Percentiles rank a stretch among this genome's conserved stretches.
Conservation (phyloP, 2,329 filamentous ascomycete genomes). For the Passalora sequoiae region DNA sequence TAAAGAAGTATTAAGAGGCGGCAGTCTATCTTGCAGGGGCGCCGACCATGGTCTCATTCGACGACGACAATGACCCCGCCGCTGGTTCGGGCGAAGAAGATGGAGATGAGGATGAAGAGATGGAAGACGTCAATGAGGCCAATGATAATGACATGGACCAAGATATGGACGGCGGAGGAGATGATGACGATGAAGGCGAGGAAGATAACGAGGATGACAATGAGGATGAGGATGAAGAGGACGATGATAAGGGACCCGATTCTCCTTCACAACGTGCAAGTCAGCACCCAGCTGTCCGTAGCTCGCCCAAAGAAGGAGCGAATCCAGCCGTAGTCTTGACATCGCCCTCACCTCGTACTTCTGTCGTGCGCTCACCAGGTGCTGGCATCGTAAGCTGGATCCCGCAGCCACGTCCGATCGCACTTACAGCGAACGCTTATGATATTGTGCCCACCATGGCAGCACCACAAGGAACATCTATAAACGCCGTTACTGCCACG, state of each 20-base stretch:
- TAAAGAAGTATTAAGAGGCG: no score
- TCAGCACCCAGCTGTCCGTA: slow-evolving; percentile 19
- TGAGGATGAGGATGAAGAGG: slow-evolving; percentile 31
- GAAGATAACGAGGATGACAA: slow-evolving; percentile 36
- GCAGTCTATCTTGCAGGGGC: no score
- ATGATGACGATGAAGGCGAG: slow-evolving; percentile 39
- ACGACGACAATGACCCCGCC: slow-evolving; percentile 40
- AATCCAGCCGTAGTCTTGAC: slow-evolving; percentile 48
- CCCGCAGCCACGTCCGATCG: slow-evolving; percentile 62
- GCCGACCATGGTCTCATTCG: slow-evolving; percentile 40
- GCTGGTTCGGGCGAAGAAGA: slow-evolving; percentile 38
- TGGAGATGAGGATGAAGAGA: slow-evolving; percentile 45
- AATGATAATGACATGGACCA: slow-evolving; percentile 33
- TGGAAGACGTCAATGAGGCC: slow-evolving; percentile 39
- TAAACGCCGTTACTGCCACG: slow-evolving; percentile 87
- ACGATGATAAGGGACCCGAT: slow-evolving; percentile 42
- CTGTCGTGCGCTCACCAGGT: slow-evolving; percentile 30
- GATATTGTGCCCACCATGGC: slow-evolving; percentile 97
- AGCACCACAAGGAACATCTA: slow-evolving; percentile 88
- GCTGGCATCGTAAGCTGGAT: slow-evolving; percentile 26
- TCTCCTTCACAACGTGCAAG: slow-evolving; percentile 39
- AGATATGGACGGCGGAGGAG: slow-evolving; percentile 34
- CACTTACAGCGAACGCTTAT: slow-evolving; percentile 73
- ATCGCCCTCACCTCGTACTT: slow-evolving; percentile 42
- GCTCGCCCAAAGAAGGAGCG: slow-evolving; percentile 9